phyloP scores from a whole-genome alignment of 441 rosid species.

The Euphorbia schlechtendalii region DNA sequence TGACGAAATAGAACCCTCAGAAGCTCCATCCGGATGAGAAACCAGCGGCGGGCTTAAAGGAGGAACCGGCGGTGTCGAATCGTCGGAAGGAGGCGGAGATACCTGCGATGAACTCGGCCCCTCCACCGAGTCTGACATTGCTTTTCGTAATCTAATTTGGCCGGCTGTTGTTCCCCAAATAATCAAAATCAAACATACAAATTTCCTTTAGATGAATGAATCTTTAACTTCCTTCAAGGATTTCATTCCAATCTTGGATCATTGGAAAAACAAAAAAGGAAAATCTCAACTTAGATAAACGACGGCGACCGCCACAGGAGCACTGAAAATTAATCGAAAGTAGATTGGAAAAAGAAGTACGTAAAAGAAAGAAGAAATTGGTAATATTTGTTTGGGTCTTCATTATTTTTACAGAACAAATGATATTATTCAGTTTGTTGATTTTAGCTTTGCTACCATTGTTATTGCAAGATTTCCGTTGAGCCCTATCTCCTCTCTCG shows the following conservation, averaged over 20 bases:
- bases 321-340: too few species aligned
- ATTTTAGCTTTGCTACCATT: too few species aligned
- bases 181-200: neutral
- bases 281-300: neutral
- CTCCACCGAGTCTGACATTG: constrained; percentile 34
- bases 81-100: neutral
- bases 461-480: too few species aligned
- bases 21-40: constrained; percentile 8
- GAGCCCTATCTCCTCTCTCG: too few species aligned
- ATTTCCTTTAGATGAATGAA: neutral
- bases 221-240: neutral
- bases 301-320: too few species aligned
- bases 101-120: constrained; percentile 29
- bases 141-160: neutral
- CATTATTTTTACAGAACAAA: too few species aligned
- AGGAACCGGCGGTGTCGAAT: neutral
- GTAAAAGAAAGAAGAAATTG: too few species aligned
- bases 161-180: neutral
- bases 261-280: neutral
- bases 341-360: too few species aligned
- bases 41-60: neutral
- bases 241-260: neutral
- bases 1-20: constrained; percentile 6
- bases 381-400: too few species aligned
- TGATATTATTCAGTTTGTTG: too few species aligned